Conservation (phyloP, 306 rosid genomes). For the Pterocarpus macrocarpus region DNA sequence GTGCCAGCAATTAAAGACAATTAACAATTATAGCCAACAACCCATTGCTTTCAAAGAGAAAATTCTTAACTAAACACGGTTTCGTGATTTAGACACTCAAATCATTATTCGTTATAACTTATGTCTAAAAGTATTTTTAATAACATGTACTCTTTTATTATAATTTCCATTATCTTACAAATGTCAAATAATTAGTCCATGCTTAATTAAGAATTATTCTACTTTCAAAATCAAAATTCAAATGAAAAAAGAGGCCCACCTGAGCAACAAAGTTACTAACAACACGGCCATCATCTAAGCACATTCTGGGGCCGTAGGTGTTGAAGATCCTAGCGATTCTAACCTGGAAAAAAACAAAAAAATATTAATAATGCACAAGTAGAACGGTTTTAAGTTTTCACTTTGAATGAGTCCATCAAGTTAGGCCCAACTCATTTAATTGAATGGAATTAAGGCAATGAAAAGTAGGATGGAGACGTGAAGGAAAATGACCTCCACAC, state of each 20-base stretch:
- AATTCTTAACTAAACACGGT: not conserved
- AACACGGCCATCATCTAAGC: slow-evolving; percentile 99
- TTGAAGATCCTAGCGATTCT: slow-evolving; percentile 98
- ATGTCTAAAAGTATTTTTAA: too few species aligned
- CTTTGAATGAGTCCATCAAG: not conserved
- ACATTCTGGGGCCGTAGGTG: slow-evolving; percentile 98
- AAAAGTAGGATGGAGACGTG: not conserved
- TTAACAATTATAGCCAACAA: not conserved
- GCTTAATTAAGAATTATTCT: too few species aligned
- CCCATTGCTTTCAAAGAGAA: not conserved
- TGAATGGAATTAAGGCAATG: not conserved
- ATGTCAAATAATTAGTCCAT: not conserved
- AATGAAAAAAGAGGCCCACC: slow-evolving; percentile 50
- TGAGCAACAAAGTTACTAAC: slow-evolving; percentile 99
- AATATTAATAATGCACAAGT: not conserved
- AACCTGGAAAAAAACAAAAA: slow-evolving; percentile 58
- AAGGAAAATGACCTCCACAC: slow-evolving; percentile 69
- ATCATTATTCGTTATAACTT: too few species aligned
- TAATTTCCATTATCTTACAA: not conserved
- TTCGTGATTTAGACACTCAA: not conserved
- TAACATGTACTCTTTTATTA: not conserved
- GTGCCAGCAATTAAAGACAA: slow-evolving; percentile 35
- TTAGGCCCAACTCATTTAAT: not conserved
- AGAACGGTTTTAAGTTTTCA: not conserved
- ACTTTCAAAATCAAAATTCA: not conserved